These are phyloP conservation scores for Globisporangium uncinulatum DNA, from an alignment of 352 stramenopile species.

Conservation along the genomic window DNA sequence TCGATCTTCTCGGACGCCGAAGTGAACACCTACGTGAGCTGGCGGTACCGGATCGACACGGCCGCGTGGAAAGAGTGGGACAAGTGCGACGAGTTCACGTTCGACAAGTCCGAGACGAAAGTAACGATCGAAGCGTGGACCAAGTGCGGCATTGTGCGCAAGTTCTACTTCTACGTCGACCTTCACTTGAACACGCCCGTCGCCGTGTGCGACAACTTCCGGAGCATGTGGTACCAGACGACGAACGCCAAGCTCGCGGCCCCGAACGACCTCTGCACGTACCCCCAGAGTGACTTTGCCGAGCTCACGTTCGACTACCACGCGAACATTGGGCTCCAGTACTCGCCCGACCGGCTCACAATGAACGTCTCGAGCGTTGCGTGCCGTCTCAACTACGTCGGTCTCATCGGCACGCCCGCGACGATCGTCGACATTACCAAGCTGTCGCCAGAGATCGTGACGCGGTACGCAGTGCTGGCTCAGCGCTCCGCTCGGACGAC, in stretches of 20 bases:
- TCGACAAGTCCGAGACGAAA: conserved; percentile 21
- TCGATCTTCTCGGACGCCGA: conserved; percentile 4
- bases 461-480: conserved; percentile 45
- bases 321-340: conserved; percentile 36
- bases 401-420: not conserved
- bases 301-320: conserved; percentile 61
- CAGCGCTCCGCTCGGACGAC: conserved; percentile 26
- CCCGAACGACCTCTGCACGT: conserved; percentile 33
- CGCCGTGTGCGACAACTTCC: conserved; percentile 45
- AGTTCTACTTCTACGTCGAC: conserved; percentile 44
- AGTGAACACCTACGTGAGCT: conserved; percentile 39
- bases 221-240: conserved; percentile 65
- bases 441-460: conserved; percentile 36
- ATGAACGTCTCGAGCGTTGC: conserved; percentile 39
- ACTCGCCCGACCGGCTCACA: conserved; percentile 22
- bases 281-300: conserved; percentile 49
- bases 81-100: not conserved
- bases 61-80: not conserved
- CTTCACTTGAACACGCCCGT: conserved; percentile 42
- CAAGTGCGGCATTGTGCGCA: conserved; percentile 35
- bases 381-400: conserved; percentile 31
- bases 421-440: conserved; percentile 12
- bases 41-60: conserved; percentile 42
- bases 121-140: conserved; percentile 60
- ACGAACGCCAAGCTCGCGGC: conserved; percentile 24